Percentiles rank a stretch among this genome's conserved stretches.
Conservation (phyloP, 73 alveolate genomes). For the Paramecium primaurelia region DNA sequence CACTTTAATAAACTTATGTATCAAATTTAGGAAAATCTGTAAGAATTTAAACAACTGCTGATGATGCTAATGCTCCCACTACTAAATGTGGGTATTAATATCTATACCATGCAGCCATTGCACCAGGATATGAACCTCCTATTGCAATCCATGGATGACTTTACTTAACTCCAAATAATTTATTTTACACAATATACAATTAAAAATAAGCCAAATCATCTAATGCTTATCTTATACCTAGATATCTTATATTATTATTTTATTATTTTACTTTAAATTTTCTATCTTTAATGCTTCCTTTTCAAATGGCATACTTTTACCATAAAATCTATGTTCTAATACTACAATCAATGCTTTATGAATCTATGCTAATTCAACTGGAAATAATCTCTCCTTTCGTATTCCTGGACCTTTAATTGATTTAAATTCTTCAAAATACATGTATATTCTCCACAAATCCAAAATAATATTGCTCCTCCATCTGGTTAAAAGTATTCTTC, state of each 20-base stretch:
- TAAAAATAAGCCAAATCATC: constrained; percentile 74
- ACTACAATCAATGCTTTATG: constrained; percentile 65
- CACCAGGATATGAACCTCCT: constrained; percentile 83
- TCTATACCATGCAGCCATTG: constrained; percentile 77
- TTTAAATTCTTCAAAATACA: constrained; percentile 44
- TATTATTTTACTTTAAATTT: neutral
- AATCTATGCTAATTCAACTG: constrained; percentile 63
- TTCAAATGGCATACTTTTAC: constrained; percentile 71
- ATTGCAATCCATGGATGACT: constrained; percentile 53
- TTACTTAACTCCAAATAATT: constrained; percentile 10
- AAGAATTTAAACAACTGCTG: constrained; percentile 64
- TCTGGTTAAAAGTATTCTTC: constrained; percentile 61
- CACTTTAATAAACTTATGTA: neutral
- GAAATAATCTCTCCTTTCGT: constrained; percentile 47
- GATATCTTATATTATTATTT: neutral
- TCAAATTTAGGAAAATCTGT: constrained; percentile 55
- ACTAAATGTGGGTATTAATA: constrained; percentile 69
- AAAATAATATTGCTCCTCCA: constrained; percentile 71
- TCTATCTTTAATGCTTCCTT: constrained; percentile 44
- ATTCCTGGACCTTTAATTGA: constrained; percentile 37
- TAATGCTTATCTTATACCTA: constrained; percentile 70
- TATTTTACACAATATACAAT: neutral
- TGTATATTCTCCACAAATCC: constrained; percentile 81
- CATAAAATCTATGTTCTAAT: constrained; percentile 78
- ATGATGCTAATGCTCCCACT: constrained; percentile 71